Evolutionary conservation across 495 filamentous ascomycete genomes (phyloP).

Genomic region (Trichoderma erinaceum): DNA sequence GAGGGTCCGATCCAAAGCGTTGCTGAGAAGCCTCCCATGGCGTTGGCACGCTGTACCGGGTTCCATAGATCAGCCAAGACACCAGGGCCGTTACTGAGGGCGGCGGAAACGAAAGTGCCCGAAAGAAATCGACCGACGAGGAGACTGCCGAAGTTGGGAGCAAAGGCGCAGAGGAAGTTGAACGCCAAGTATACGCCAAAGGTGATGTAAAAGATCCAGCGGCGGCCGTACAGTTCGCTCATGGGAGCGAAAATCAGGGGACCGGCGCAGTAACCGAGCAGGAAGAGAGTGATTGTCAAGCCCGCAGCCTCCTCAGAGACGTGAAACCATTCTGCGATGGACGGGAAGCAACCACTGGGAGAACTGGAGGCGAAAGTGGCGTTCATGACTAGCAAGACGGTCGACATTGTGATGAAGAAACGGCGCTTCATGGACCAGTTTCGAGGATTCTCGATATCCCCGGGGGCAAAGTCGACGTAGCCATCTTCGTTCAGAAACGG

Average conservation of each 20-base stretch:
- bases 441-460: constrained; percentile 46
- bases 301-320: constrained; percentile 39
- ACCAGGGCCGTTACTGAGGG: constrained; percentile 44
- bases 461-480: constrained; percentile 38
- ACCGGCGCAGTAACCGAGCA: constrained; percentile 47
- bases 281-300: constrained; percentile 46
- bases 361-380: constrained; percentile 49
- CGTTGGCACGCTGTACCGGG: constrained; percentile 44
- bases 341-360: constrained; percentile 40
- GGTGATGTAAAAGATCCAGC: constrained; percentile 42
- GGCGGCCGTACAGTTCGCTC: constrained; percentile 48
- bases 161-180: constrained; percentile 48
- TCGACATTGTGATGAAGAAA: constrained; percentile 39
- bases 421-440: constrained; percentile 44
- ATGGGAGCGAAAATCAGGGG: constrained; percentile 47
- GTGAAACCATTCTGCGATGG: constrained; percentile 39
- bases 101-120: constrained; percentile 46
- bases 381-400: constrained; percentile 45
- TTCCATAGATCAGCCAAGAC: constrained; percentile 51
- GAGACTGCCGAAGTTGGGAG: constrained; percentile 43
- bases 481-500: constrained; percentile 40
- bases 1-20: constrained; percentile 47
- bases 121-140: constrained; percentile 47
- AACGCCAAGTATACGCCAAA: constrained; percentile 42
- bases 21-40: constrained; percentile 36